Evolutionary conservation across 129 eudicot species (phyloP).

Genomic region (Logfia minima): DNA sequence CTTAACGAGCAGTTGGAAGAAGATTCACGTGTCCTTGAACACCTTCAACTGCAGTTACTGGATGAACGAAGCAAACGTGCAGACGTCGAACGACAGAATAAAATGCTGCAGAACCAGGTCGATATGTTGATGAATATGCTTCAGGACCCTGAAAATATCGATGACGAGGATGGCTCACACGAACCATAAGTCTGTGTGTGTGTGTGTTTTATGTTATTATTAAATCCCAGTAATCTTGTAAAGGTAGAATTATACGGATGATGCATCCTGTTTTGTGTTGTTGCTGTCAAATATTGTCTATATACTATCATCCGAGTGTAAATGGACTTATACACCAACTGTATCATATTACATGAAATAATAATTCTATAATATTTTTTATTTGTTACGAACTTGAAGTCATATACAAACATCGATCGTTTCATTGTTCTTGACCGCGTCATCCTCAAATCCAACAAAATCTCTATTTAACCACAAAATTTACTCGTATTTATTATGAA

Average conservation of each 20-base stretch:
- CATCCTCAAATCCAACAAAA: neutral
- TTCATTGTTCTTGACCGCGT: neutral
- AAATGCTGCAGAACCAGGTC: constrained; percentile 73
- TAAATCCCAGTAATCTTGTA: constrained; percentile 4
- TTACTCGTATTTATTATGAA: no score
- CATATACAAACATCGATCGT: neutral
- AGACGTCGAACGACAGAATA: constrained; percentile 74
- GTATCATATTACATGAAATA: constrained; percentile 24
- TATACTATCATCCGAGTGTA: neutral
- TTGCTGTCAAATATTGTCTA: constrained; percentile 24
- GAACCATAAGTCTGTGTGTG: constrained; percentile 39
- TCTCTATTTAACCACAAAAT: neutral
- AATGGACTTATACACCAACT: constrained; percentile 20
- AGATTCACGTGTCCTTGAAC: constrained; percentile 78
- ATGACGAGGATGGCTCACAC: constrained; percentile 42
- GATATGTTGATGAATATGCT: constrained; percentile 92
- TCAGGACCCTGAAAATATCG: constrained; percentile 60
- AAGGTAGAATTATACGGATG: constrained; percentile 32
- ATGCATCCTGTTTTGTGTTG: constrained; percentile 28
- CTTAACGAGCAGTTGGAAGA: constrained; percentile 84
- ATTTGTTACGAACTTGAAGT: neutral
- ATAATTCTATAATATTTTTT: constrained; percentile 16
- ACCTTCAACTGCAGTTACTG: constrained; percentile 79
- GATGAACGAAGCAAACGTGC: constrained; percentile 91
- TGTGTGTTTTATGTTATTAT: no score